Base-by-base conservation (phyloP, 2,329 filamentous ascomycete species). In the Dothistroma pini region DNA sequence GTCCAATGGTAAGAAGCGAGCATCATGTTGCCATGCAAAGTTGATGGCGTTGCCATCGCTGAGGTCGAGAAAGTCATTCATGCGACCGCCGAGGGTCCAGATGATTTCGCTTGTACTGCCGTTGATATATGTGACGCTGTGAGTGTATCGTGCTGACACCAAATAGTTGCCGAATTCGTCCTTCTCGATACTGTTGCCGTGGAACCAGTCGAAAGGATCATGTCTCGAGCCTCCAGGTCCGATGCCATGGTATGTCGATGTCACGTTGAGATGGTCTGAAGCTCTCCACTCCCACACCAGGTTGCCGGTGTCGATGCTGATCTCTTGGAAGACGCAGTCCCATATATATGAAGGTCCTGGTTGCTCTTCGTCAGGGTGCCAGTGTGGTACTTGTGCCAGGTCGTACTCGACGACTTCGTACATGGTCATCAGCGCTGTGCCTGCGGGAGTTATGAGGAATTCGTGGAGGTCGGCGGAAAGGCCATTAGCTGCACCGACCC, bases 141-240 rank as follows among this genome's bases (percentile, higher is more conserved):
- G 76, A 8, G 74, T 73, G 60, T 80, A 75, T 5, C 78, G 73
- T 4, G 74, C 75, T 0, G 79, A 81, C 34, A 82, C 73, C 16
- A 82, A 71, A 60, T 80, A 82, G 66, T 81, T 77, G 0, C 78
- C 80, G 4, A 74, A 64, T 1, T 68, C 68, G 62, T 81, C 78
- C 63, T 82, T 82, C 60, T 78, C 77, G 47, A 82, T 71, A 59
- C 78, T 80, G 71, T 82, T 81, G 68, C 83, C 79, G 68, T 82
- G 81, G 69, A 83, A 83, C 69, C 77, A 83, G 66, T 84, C 82
- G 69, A 77, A 83, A 0, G 79, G 77, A 49, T 78, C 76, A 25
- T 75, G 71, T 34, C 75, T 71, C 59, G 78, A 71, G 29, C 79
- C 79, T 14, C 76, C 69, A 8, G 68, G 67, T 29, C 71, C 70